phyloP scores from a whole-genome alignment of 495 filamentous ascomycete species.

The Chaetomium tenue region DNA sequence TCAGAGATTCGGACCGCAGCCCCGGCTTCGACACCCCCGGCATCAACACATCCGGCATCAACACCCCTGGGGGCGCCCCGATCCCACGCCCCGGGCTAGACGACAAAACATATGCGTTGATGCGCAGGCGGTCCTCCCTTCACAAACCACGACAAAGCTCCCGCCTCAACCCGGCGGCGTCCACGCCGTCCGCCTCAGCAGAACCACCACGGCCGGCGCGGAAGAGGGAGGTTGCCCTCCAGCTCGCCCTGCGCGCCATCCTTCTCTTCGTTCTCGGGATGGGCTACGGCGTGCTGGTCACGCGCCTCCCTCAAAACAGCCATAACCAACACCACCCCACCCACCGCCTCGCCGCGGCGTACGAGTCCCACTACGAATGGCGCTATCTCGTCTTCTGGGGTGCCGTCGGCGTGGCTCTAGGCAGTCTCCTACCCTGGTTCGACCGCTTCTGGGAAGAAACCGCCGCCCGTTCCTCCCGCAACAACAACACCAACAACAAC shows the following conservation, averaged over 20 bases:
- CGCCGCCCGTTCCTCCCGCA: neutral
- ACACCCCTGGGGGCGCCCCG: neutral
- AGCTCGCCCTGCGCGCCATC: constrained; percentile 54
- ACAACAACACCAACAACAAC: neutral
- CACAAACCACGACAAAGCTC: neutral
- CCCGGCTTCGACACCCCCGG: neutral
- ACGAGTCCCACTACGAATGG: constrained; percentile 57
- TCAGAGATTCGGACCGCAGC: constrained; percentile 27
- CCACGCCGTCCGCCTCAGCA: neutral
- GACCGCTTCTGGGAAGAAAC: constrained; percentile 60
- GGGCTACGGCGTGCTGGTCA: constrained; percentile 79
- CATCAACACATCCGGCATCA: too few relatives aligned
- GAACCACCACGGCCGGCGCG: neutral
- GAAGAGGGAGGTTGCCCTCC: constrained; percentile 14
- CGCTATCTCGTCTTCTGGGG: constrained; percentile 80
- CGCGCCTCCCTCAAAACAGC: constrained; percentile 56
- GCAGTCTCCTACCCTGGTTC: constrained; percentile 79
- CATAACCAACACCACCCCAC: constrained; percentile 42
- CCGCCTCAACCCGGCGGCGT: neutral
- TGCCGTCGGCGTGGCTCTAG: constrained; percentile 68
- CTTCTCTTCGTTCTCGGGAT: constrained; percentile 80
- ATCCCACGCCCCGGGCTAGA: neutral
- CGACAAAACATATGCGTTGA: constrained; percentile 25
- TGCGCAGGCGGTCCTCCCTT: constrained; percentile 23
- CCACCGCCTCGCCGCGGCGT: constrained; percentile 10